These are phyloP conservation scores for Amauroascus verrucosus DNA, from an alignment of 2,329 filamentous ascomycete genomes.

Conservation along the genomic window DNA sequence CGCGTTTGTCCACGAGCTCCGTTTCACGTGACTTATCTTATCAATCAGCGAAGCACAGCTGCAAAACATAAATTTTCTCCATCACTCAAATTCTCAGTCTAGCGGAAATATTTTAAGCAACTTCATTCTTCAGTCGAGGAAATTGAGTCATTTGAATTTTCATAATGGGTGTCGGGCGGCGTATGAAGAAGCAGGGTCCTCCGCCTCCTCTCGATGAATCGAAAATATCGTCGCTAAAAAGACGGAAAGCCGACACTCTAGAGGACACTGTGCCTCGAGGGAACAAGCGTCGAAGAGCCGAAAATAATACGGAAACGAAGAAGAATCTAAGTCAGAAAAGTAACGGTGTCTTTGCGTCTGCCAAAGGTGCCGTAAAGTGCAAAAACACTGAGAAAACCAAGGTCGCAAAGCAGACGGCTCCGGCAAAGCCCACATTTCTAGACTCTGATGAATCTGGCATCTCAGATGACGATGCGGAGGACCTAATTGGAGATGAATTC, in stretches of 20 bases:
- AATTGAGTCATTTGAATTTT: slow-evolving; percentile 3
- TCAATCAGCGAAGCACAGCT: slow-evolving; percentile 2
- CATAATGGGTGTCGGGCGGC: slow-evolving; percentile 77
- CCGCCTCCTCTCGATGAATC: slow-evolving; percentile 71
- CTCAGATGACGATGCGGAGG: slow-evolving; percentile 29
- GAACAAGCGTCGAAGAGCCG: slow-evolving; percentile 16
- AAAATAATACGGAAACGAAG: slow-evolving; percentile 33
- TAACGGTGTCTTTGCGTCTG: slow-evolving; percentile 28
- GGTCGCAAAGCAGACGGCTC: slow-evolving; percentile 29
- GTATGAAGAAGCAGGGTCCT: slow-evolving; percentile 90
- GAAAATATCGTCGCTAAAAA: slow-evolving; percentile 51
- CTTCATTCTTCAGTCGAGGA: not conserved
- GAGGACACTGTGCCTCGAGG: slow-evolving; percentile 36
- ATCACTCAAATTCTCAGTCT: slow-evolving; percentile 1
- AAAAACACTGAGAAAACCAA: slow-evolving; percentile 20
- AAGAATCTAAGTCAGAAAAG: slow-evolving; percentile 54
- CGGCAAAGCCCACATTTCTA: slow-evolving; percentile 26
- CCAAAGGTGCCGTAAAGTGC: slow-evolving; percentile 30
- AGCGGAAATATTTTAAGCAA: not conserved
- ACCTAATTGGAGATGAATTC: slow-evolving; percentile 39
- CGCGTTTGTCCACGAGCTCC: too few species aligned
- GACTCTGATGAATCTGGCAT: slow-evolving; percentile 25
- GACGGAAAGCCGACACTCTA: slow-evolving; percentile 70
- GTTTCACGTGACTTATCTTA: slow-evolving; percentile 9
- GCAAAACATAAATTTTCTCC: slow-evolving; percentile 8